These are phyloP conservation scores for Chlorophyllum brunneum DNA, from an alignment of 768 basidiomycete genomes.

Conservation along the genomic window DNA sequence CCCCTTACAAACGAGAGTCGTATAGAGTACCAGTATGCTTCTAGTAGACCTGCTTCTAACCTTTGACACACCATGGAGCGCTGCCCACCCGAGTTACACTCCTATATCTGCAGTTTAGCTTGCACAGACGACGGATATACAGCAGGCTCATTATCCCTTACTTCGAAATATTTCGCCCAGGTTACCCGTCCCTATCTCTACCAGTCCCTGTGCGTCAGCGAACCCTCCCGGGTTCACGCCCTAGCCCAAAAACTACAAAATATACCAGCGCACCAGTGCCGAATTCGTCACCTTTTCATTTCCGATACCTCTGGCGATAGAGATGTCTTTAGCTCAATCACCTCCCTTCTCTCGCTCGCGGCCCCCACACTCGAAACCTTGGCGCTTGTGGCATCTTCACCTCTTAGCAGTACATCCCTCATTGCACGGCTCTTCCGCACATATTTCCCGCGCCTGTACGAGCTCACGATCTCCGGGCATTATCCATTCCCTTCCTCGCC, in stretches of 20 bases:
- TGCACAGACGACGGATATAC: slow-evolving; percentile 37
- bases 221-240: slow-evolving; percentile 21
- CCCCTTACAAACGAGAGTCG: not conserved
- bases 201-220: slow-evolving; percentile 33
- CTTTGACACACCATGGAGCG: slow-evolving; percentile 24
- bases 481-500: slow-evolving; percentile 44
- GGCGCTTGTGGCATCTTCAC: slow-evolving; percentile 31
- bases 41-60: too few relatives aligned
- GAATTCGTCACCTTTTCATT: slow-evolving; percentile 42
- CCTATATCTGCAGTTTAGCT: slow-evolving; percentile 39
- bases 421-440: slow-evolving; percentile 41
- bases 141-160: slow-evolving; percentile 31
- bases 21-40: not conserved
- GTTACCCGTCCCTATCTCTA: slow-evolving; percentile 36
- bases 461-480: slow-evolving; percentile 42
- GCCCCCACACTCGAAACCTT: slow-evolving; percentile 40
- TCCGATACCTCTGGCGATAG: slow-evolving; percentile 22
- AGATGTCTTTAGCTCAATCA: slow-evolving; percentile 11
- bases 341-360: slow-evolving; percentile 32
- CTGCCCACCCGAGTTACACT: slow-evolving; percentile 41
- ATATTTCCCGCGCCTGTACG: slow-evolving; percentile 34
- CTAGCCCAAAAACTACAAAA: slow-evolving; percentile 28
- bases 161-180: slow-evolving; percentile 37
- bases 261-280: slow-evolving; percentile 32
- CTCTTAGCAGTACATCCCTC: slow-evolving; percentile 32